Conservation (phyloP, 2,329 filamentous ascomycete species). For the Aspergillus sp. region DNA sequence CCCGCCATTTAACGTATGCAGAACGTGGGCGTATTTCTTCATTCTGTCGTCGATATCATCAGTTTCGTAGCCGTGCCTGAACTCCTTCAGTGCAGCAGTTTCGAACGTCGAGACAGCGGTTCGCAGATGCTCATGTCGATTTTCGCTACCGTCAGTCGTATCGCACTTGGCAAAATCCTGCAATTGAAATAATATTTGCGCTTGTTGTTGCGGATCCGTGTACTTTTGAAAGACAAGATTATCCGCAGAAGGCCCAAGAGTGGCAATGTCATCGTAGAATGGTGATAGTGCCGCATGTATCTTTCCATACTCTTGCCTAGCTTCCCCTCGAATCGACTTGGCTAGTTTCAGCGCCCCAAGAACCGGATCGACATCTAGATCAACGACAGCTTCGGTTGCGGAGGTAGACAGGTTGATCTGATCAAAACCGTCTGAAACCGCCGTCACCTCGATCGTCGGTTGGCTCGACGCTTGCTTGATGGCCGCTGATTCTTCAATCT, state of each 20-base stretch:
- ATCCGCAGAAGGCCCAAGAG: conserved; percentile 69
- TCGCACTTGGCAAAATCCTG: conserved; percentile 78
- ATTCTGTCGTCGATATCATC: conserved; percentile 87
- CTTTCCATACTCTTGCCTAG: conserved; percentile 86
- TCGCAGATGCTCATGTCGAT: conserved; percentile 69
- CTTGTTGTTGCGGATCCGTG: conserved; percentile 84
- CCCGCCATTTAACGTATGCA: conserved; percentile 79
- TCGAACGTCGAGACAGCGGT: conserved; percentile 82
- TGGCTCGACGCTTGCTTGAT: conserved; percentile 11
- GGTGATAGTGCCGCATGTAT: conserved; percentile 85
- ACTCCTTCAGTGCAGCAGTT: conserved; percentile 84
- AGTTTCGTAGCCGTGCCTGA: conserved; percentile 86
- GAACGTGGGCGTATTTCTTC: conserved; percentile 82
- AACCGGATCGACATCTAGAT: conserved; percentile 62
- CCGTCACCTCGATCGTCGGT: conserved; percentile 26
- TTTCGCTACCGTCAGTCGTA: conserved; percentile 69
- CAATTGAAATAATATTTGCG: conserved; percentile 81
- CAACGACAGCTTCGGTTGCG: conserved; percentile 25
- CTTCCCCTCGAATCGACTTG: conserved; percentile 77
- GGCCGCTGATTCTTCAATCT: conserved; percentile 27
- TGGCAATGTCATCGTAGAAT: conserved; percentile 80
- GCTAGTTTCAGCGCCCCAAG: conserved; percentile 69
- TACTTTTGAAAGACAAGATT: conserved; percentile 85
- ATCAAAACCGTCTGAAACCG: conserved; percentile 72
- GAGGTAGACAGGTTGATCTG: conserved; percentile 61